Evolutionary conservation across 805 yeast species (phyloP), one percentile per base, ranked within the genome.

Genomic region (Metschnikowia colocasiae): DNA sequence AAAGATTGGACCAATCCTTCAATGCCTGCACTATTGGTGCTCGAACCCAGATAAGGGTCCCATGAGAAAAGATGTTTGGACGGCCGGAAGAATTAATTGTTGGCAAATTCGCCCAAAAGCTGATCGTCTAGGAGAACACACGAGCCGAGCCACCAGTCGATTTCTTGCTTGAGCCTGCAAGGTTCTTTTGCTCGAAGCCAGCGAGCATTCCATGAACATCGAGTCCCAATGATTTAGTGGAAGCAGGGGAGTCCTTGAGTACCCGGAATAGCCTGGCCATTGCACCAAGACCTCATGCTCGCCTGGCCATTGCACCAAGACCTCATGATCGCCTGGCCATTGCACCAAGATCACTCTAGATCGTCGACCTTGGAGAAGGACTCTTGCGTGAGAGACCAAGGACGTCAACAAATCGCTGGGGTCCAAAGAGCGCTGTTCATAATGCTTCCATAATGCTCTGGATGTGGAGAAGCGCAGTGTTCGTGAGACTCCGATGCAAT

Each of bases 111-210:
- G 9, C 49, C 54, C n/a, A 48, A 46, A 1, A 46, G 48, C 15
- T 38, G 46, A 15, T 50, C 18, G 29, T 55, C 43, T 30, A 55
- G 47, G 3, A 55, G 30, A 34, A 46, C 44, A 6, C 52, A 50
- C 2, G 58, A 55, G 15, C 38, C 48, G 19, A 53, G 42, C 58
- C 55, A 55, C 40, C 50, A 48, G n/a, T 43, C 27, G 10, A 55
- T 13, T 15, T 43, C 46, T 20, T 36, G 29, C 34, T 27, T 39
- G 27, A 39, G 33, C 13, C 42, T 6, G 42, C 18, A 7, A 39
- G 25, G 23, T 9, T 31, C 15, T 15, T 22, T n/a, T 30, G 43
- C 30, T 20, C 43, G 37, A 31, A 15, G 2, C 36, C 36, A 20
- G 27, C 36, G 18, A 52, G 40, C 26, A 38, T 38, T 23, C 41